Evolutionary conservation across 2,329 filamentous ascomycete species (phyloP).

Genomic region (Verticillium tricorpus): DNA sequence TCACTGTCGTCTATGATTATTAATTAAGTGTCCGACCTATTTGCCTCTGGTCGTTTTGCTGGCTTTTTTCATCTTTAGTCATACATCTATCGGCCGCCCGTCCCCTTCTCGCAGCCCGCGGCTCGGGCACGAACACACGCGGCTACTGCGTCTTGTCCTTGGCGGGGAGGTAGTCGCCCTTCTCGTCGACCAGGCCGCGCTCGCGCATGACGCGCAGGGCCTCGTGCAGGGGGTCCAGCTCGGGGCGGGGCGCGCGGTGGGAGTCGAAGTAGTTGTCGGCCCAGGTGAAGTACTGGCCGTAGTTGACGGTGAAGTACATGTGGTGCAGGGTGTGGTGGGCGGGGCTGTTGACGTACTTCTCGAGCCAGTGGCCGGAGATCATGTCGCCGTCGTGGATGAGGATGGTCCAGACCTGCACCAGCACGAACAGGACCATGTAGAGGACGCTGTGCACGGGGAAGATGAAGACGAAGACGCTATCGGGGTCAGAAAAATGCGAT

Average conservation of each 20-base stretch:
- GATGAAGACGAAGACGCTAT: constrained; percentile 36
- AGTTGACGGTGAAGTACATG: constrained; percentile 46
- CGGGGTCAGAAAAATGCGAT: neutral
- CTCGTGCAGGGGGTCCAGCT: constrained; percentile 39
- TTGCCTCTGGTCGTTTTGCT: too few relatives aligned
- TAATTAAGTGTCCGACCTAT: too few relatives aligned
- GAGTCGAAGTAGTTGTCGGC: constrained; percentile 39
- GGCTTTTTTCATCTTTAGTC: too few relatives aligned
- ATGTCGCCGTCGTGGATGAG: constrained; percentile 46
- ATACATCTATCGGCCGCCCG: too few relatives aligned
- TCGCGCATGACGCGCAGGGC: constrained; percentile 37
- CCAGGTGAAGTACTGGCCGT: constrained; percentile 45
- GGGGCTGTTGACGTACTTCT: constrained; percentile 42
- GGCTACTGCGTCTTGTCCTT: constrained; percentile 19
- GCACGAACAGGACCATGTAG: constrained; percentile 37
- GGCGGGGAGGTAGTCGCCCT: constrained; percentile 32
- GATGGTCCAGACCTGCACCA: constrained; percentile 44
- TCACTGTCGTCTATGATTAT: too few relatives aligned
- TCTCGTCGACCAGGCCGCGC: constrained; percentile 39
- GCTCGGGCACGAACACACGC: too few relatives aligned
- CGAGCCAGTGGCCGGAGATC: constrained; percentile 40
- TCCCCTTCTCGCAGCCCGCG: too few relatives aligned
- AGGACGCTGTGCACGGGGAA: constrained; percentile 41
- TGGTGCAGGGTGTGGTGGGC: constrained; percentile 44
- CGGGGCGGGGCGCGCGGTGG: constrained; percentile 36